These are phyloP conservation scores for Mycena vitilis DNA, from an alignment of 768 basidiomycete species.

Conservation along the genomic window DNA sequence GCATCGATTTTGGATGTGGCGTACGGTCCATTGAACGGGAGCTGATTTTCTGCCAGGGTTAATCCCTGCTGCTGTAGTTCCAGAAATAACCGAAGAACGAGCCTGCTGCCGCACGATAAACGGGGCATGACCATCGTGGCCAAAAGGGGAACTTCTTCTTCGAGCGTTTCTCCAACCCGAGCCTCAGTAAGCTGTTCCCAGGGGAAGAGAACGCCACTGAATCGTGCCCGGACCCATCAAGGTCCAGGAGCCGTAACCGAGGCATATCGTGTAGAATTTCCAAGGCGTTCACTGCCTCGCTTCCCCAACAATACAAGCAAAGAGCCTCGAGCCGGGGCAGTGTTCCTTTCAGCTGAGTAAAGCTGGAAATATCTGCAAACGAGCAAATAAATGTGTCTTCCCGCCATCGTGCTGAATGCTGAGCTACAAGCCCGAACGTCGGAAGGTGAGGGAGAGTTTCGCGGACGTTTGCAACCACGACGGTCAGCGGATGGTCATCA, in stretches of 20 bases:
- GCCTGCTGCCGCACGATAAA: background rate
- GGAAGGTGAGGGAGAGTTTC: background rate
- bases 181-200: background rate
- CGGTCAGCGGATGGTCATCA: background rate
- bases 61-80: background rate
- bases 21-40: background rate
- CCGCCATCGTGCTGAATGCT: conserved; percentile 6
- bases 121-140: background rate
- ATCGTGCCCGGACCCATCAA: background rate
- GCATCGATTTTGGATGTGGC: background rate
- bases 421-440: background rate
- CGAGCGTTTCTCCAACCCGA: background rate
- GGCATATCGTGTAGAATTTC: background rate
- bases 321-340: background rate
- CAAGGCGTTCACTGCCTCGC: background rate
- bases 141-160: background rate
- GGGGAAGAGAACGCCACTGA: background rate
- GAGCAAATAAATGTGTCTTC: background rate
- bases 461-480: background rate
- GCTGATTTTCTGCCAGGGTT: too few relatives aligned
- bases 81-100: background rate
- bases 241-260: background rate
- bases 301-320: background rate
- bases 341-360: background rate
- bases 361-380: background rate